phyloP scores from a whole-genome alignment of 2,329 filamentous ascomycete genomes.

The Penicillium sp. region DNA sequence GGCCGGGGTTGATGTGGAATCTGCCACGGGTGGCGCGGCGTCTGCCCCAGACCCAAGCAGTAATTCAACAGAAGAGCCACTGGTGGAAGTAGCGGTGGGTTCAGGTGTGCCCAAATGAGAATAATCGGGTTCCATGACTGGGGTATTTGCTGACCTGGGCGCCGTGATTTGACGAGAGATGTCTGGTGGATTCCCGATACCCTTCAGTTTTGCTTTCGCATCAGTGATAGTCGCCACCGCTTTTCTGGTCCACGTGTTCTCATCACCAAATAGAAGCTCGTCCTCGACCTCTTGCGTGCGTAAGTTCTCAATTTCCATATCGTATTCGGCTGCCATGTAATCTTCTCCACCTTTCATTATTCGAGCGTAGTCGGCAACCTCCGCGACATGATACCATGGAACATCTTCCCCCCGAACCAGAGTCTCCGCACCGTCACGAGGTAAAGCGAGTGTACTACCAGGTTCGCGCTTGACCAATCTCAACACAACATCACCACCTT shows the following conservation, averaged over 20 bases:
- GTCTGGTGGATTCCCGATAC: conserved; percentile 63
- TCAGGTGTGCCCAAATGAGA: conserved; percentile 54
- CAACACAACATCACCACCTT: conserved; percentile 86
- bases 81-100: conserved; percentile 46
- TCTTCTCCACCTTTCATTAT: conserved; percentile 91
- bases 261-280: conserved; percentile 85
- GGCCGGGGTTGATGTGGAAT: conserved; percentile 10
- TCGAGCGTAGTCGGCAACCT: conserved; percentile 89
- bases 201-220: conserved; percentile 70
- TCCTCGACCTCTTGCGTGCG: conserved; percentile 79
- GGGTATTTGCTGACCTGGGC: conserved; percentile 47
- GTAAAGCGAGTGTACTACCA: conserved; percentile 80
- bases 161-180: conserved; percentile 51
- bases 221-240: conserved; percentile 72
- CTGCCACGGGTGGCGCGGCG: not conserved
- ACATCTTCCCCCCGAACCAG: conserved; percentile 70
- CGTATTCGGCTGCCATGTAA: conserved; percentile 80
- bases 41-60: conserved; percentile 14
- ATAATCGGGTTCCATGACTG: conserved; percentile 50
- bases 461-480: conserved; percentile 78
- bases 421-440: conserved; percentile 73
- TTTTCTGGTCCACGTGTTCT: conserved; percentile 86
- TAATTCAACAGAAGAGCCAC: conserved; percentile 34
- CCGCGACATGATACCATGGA: conserved; percentile 92
- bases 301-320: conserved; percentile 73